phyloP scores from a whole-genome alignment of 192 early-diverging fungal species.

The Coemansia sp. region DNA sequence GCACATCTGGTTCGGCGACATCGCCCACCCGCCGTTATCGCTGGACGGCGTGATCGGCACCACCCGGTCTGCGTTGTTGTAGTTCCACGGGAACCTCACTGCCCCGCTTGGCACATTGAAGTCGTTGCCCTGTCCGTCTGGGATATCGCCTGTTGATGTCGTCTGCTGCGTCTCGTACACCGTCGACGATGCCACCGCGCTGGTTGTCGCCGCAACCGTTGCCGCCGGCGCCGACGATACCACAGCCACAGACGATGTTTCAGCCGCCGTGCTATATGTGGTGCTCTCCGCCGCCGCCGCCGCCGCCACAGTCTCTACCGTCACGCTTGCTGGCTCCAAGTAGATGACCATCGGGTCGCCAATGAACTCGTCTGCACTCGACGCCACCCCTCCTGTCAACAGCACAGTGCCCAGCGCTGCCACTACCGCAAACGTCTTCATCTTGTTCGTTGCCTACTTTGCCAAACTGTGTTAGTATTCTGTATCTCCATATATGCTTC shows the following conservation, averaged over 20 bases:
- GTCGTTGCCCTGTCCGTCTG: constrained; percentile 45
- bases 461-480: too few relatives aligned
- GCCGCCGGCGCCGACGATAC: neutral
- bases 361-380: neutral
- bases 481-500: too few relatives aligned
- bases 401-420: neutral
- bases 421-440: constrained; percentile 6
- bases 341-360: constrained; percentile 15
- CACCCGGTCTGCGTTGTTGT: constrained; percentile 38
- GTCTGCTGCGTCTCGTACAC: neutral
- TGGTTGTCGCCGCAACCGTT: neutral
- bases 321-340: neutral
- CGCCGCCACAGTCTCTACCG: neutral
- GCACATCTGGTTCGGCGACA: constrained; percentile 54
- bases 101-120: constrained; percentile 35
- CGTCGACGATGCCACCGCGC: constrained; percentile 2
- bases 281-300: neutral
- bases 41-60: constrained; percentile 33
- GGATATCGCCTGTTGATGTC: constrained; percentile 15
- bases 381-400: neutral
- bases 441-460: neutral
- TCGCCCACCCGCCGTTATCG: constrained; percentile 51
- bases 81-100: constrained; percentile 51
- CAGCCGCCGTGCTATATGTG: neutral
- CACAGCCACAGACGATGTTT: neutral